Percentiles rank a stretch among this genome's conserved stretches.
Conservation (phyloP, 202 grass and related monocot genomes). For the Digitaria exilis region DNA sequence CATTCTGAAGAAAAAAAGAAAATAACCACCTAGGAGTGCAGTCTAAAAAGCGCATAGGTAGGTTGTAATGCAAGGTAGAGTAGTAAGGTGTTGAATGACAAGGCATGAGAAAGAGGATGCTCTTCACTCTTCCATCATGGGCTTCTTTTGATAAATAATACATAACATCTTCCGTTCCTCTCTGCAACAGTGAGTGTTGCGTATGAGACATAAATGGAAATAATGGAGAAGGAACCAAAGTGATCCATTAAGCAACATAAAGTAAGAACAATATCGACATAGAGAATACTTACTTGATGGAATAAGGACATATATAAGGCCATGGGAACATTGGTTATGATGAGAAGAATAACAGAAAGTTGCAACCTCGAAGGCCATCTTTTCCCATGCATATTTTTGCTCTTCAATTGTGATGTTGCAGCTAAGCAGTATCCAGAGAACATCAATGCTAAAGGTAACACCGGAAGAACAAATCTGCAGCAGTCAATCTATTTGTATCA, state of each 20-base stretch:
- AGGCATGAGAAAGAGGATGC: constrained; percentile 91
- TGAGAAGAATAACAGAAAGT: constrained; percentile 63
- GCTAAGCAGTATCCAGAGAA: constrained; percentile 85
- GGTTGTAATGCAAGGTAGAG: constrained; percentile 80
- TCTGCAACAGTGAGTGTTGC: constrained; percentile 48
- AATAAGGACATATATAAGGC: constrained; percentile 80
- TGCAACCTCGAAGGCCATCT: constrained; percentile 49
- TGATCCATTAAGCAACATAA: neutral
- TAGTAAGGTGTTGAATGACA: constrained; percentile 98
- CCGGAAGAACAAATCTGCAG: constrained; percentile 91
- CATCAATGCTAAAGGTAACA: constrained; percentile 89
- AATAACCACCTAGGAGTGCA: constrained; percentile 82
- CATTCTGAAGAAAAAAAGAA: constrained; percentile 9
- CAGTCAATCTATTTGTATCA: constrained; percentile 31
- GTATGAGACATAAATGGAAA: constrained; percentile 24
- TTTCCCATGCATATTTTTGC: constrained; percentile 36
- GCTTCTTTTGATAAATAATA: constrained; percentile 84
- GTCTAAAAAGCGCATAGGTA: constrained; percentile 92
- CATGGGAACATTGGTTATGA: constrained; percentile 89
- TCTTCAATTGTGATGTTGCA: constrained; percentile 48
- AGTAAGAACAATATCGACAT: neutral
- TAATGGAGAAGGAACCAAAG: constrained; percentile 3
- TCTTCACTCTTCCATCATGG: constrained; percentile 61
- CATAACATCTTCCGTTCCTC: constrained; percentile 95
- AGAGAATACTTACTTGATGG: constrained; percentile 75